A percentile compares a stretch with the other conserved stretches of the same genome.
phyloP scores from a whole-genome alignment of 2,329 filamentous ascomycete genomes.

The Spiromastix sp. region DNA sequence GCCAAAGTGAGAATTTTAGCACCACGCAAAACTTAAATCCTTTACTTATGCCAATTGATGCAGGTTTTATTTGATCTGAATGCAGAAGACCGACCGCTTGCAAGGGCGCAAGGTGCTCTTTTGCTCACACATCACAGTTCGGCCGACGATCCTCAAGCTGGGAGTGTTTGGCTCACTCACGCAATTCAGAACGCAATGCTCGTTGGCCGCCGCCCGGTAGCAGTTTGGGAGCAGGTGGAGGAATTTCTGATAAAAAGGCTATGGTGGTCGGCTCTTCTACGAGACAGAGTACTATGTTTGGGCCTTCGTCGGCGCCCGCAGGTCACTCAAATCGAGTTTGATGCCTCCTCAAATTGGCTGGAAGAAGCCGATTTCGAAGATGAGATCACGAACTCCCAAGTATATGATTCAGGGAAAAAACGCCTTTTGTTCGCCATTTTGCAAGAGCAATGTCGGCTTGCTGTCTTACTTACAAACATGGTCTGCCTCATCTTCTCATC shows the following conservation, averaged over 20 bases:
- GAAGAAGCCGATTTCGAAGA: slow-evolving; percentile 36
- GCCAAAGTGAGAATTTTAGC: slow-evolving; percentile 31
- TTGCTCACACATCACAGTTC: slow-evolving; percentile 32
- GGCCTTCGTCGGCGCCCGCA: slow-evolving; percentile 43
- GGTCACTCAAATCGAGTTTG: slow-evolving; percentile 38
- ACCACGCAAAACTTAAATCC: too few species aligned
- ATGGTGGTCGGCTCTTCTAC: slow-evolving; percentile 47
- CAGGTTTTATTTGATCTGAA: slow-evolving; percentile 23
- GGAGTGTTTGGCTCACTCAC: slow-evolving; percentile 36
- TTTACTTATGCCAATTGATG: too few species aligned
- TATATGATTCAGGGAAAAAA: slow-evolving; percentile 39
- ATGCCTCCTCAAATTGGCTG: slow-evolving; percentile 31
- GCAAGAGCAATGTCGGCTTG: slow-evolving; percentile 37
- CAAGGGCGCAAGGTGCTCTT: slow-evolving; percentile 22
- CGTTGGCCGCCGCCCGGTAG: slow-evolving; percentile 36
- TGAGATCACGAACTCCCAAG: slow-evolving; percentile 36
- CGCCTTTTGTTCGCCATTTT: slow-evolving; percentile 35
- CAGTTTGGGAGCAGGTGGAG: slow-evolving; percentile 34
- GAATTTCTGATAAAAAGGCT: slow-evolving; percentile 38
- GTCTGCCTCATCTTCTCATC: slow-evolving; percentile 36
- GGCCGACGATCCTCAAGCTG: slow-evolving; percentile 18
- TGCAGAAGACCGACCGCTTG: slow-evolving; percentile 15
- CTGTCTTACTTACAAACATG: slow-evolving; percentile 38
- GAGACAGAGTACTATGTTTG: slow-evolving; percentile 41
- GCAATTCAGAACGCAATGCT: slow-evolving; percentile 42